Base-by-base conservation (phyloP, 2,329 filamentous ascomycete species). In the Daldinia eschscholtzii region DNA sequence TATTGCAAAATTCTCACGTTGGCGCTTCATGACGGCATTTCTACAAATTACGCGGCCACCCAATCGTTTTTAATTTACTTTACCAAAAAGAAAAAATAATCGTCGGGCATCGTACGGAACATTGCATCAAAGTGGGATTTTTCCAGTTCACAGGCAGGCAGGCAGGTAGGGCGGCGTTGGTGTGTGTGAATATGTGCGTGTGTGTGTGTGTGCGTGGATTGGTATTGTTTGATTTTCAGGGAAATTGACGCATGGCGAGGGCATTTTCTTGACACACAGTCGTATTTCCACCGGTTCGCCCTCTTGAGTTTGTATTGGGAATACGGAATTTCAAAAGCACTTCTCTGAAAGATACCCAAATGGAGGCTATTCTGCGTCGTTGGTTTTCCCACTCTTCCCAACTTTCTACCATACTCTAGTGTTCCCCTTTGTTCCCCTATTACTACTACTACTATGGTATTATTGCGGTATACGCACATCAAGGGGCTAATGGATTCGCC, bases 311-410 rank as follows among this genome's bases (percentile, higher is more conserved):
- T 67, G 61, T 72, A 67, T 70, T 61, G 61, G 70, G 67, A 65
- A 72, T 62, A 71, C 67, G 70, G 67, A 64, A 57, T 70, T 72
- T 67, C 56, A 72, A 71, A 70, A 67, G 62, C 67, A 64, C 65
- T 70, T 69, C 57, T 70, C 61, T 65, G 62, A 72, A 72, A 68
- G 70, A 72, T 72, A 72, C 70, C 70, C 70, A 72, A 72, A 72
- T 66, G 70, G 70, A 72, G 70, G 70, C 61, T 72, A 70, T 68
- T 72, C 44, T 70, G 70, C 67, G 70, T 67, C 70, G 70, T 70
- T 72, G 69, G 69, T 67, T 69, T 69, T 59, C 65, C 57, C 64
- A 37, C 46, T 41, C 33, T 39, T 35, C 42, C 57, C 50, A 33
- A 33, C 53, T 6, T 55, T 23, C 39, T 28, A 30, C 57, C 57